These are phyloP conservation scores for Colletotrichum euphorbiae DNA, from an alignment of 2,329 filamentous ascomycete species.

Conservation along the genomic window DNA sequence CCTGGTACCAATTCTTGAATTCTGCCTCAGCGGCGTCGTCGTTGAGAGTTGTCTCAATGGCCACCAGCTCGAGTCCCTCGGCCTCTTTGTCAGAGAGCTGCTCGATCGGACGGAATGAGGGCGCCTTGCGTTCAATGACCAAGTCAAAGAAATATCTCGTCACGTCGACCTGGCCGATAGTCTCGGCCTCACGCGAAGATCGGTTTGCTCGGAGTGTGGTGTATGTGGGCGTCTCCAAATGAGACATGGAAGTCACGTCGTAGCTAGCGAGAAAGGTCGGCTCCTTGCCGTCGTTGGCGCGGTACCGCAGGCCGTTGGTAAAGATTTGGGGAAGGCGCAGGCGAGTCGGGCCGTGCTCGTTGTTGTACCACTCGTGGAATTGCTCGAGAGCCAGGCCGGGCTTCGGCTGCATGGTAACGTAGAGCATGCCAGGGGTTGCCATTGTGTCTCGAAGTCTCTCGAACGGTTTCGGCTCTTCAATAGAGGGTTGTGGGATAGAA, in stretches of 20 bases:
- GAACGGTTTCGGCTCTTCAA: slow-evolving; percentile 2
- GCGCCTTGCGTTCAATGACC: slow-evolving; percentile 65
- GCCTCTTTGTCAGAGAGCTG: slow-evolving; percentile 68
- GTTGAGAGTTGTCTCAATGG: slow-evolving; percentile 69
- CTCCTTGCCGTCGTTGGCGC: slow-evolving; percentile 69
- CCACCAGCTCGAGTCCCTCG: slow-evolving; percentile 70
- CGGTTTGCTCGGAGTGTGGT: slow-evolving; percentile 70
- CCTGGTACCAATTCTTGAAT: slow-evolving; percentile 75
- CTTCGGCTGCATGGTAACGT: slow-evolving; percentile 87
- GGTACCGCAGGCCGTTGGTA: slow-evolving; percentile 82
- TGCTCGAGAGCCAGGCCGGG: slow-evolving; percentile 72
- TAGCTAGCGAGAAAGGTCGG: slow-evolving; percentile 85
- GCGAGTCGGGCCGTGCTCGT: slow-evolving; percentile 87
- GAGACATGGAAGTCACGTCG: slow-evolving; percentile 81
- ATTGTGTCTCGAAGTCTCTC: slow-evolving; percentile 41
- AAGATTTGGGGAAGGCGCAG: slow-evolving; percentile 80
- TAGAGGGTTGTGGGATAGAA: background rate
- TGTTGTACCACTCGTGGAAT: slow-evolving; percentile 96
- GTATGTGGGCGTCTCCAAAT: slow-evolving; percentile 78
- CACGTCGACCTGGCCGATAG: slow-evolving; percentile 70
- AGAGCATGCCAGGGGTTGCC: slow-evolving; percentile 75
- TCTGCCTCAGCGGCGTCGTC: slow-evolving; percentile 63
- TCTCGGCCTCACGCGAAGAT: slow-evolving; percentile 64
- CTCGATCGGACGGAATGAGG: slow-evolving; percentile 71
- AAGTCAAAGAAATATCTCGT: slow-evolving; percentile 78